A percentile compares a stretch with the other conserved stretches of the same genome.
These are phyloP conservation scores for Aureobasidium subglaciale DNA, from an alignment of 2,329 filamentous ascomycete species.

Conservation along the genomic window DNA sequence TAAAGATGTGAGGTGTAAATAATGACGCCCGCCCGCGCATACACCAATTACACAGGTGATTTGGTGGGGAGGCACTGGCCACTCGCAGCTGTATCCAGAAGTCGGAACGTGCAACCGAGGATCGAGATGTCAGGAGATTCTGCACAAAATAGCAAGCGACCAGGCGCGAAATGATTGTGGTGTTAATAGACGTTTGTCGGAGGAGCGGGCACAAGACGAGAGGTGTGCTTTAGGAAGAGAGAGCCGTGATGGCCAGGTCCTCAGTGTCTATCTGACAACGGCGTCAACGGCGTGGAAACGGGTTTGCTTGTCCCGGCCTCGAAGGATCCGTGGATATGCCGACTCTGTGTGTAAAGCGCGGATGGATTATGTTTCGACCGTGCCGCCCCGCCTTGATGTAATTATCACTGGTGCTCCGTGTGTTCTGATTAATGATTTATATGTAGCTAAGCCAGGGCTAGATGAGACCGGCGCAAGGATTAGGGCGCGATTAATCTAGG, in stretches of 20 bases:
- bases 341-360: not conserved
- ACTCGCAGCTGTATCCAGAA: not conserved
- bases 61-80: slow-evolving; percentile 12
- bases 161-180: slow-evolving; percentile 1
- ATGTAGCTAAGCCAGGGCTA: not conserved
- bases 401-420: not conserved
- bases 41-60: slow-evolving; percentile 13
- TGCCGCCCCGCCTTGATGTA: slow-evolving; percentile 10
- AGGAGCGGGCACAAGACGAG: not conserved
- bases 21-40: slow-evolving; percentile 5
- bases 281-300: slow-evolving; percentile 7
- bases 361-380: not conserved
- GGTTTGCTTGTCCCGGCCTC: slow-evolving; percentile 1
- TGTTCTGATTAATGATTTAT: not conserved
- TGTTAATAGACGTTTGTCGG: slow-evolving; percentile 3
- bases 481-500: slow-evolving; percentile 9
- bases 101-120: not conserved
- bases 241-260: not conserved
- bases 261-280: slow-evolving; percentile 2
- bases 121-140: not conserved
- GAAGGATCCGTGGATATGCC: slow-evolving; percentile 9
- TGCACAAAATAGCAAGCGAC: not conserved
- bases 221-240: slow-evolving; percentile 1
- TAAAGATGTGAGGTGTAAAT: slow-evolving; percentile 9
- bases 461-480: slow-evolving; percentile 6